Evolutionary conservation across 192 early-diverging fungal genomes (phyloP), one percentile per base, ranked within the genome.

Genomic region (Paraglomus brasilianum): DNA sequence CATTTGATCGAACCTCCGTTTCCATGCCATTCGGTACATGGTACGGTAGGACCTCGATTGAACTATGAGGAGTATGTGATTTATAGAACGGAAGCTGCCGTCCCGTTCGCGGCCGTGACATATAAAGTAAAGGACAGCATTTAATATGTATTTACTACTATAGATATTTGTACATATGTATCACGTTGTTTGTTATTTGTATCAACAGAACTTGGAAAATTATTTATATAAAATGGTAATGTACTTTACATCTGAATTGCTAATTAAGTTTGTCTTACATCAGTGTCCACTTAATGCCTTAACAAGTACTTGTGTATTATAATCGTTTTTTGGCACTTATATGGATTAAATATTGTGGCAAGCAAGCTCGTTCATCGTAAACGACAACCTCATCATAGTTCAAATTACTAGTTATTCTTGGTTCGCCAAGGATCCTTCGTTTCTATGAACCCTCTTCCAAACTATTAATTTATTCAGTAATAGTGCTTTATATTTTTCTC

Each of bases 381-480:
- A 72, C 71, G 0, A 72, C 71, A 15, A 72, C 65, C 44, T 72
- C 71, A 65, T 72, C 71, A 66, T 72, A 72, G 45, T 67, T 72
- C 15, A 72, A 36, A 36, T 56, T 72, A 2, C 71, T 65, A 19
- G 43, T 55, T 30, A 13, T 0, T 45, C 71, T 66, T 39, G 71
- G 71, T 55, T 72, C 71, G 9, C 71, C 71, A 5, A 72, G 22
- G 46, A 72, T 72, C 62, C n/a, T 10, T 50, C 14, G 71, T 72
- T 36, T 53, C 24, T 30, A 40, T 42, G 21, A 38, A 47, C 56
- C 67, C 67, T 66, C 55, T 67, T 17, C 71, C 71, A 11, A n/a
- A 72, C 71, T 0, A 72, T 36, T 10, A 72, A 41, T 45, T 68
- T 67, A 68, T 66, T 66, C 22, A 72, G 42, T 47, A 72, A 45